Base-by-base conservation (phyloP, 2,329 filamentous ascomycete species). In the Aspergillus caelatus region DNA sequence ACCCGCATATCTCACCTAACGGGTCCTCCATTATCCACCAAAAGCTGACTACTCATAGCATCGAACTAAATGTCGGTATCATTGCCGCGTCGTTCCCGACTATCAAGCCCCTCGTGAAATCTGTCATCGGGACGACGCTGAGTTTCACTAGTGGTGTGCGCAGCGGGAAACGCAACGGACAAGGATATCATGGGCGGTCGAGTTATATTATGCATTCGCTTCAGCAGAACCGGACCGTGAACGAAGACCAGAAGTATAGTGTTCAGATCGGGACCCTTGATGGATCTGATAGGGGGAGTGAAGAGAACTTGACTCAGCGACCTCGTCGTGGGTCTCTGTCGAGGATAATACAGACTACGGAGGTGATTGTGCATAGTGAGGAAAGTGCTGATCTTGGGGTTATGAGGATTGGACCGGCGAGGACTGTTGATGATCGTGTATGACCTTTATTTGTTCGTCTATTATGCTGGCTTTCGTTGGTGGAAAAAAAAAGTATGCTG, bases 11-110 rank as follows among this genome's bases (percentile, higher is more conserved):
- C 19, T 41, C 39, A 6, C n/a, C 11, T 10, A 46, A 4, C 43
- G 9, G 9, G 11, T 16, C 52, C n/a, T 16, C 26, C 32, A 5
- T 34, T 8, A 28, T 36, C 28, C 9, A 5, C 4, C 21, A 46
- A 26, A 58, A n/a, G 36, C 26, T 67, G 36, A 52, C 43, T 11
- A 21, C 10, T 19, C 9, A 30, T 28, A 82, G 79, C 23, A 71
- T 81, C 60, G 79, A 82, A 67, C 71, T 80, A 57, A 78, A 78
- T 56, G 67, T 80, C 12, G 78, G 78, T 12, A 79, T 81, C 45
- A 72, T 80, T 30, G 79, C 79, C 1, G 77, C 75, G 43, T 80
- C 78, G 46, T 73, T 80, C 10, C 78, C 80, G 8, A 74, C 77
- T 2, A 68, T 82, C 23, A 78, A 78, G 53, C 78, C 79, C 1